Percentiles rank a stretch among this genome's conserved stretches.
Conservation (phyloP, 2,329 filamentous ascomycete species). For the Cercospora beticola region DNA sequence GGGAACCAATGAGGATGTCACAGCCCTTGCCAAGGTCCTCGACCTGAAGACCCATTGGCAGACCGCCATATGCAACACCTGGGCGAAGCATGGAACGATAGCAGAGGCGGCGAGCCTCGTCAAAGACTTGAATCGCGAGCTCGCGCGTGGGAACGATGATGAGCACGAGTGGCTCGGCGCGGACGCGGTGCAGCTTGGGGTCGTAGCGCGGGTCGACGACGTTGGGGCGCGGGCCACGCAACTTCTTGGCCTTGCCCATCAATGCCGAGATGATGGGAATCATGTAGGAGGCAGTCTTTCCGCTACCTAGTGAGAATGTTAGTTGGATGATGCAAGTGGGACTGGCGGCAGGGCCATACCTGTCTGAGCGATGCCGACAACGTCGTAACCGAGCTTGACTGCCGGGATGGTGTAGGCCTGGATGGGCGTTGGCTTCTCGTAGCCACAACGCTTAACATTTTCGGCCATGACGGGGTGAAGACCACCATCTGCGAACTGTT, state of each 20-base stretch:
- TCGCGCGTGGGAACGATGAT: slow-evolving; percentile 86
- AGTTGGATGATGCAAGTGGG: slow-evolving; percentile 12
- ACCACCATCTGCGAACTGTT: slow-evolving; percentile 70
- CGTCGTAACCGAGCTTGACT: slow-evolving; percentile 71
- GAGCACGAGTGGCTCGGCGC: slow-evolving; percentile 83
- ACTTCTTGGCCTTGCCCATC: slow-evolving; percentile 92
- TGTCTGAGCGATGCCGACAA: slow-evolving; percentile 89
- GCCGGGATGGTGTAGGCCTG: slow-evolving; percentile 83
- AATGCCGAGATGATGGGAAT: slow-evolving; percentile 85
- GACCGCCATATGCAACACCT: slow-evolving; percentile 84
- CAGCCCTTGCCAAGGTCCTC: slow-evolving; percentile 77
- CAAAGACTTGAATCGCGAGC: slow-evolving; percentile 90
- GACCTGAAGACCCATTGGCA: slow-evolving; percentile 67
- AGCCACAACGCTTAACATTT: slow-evolving; percentile 74
- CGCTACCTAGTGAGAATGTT: slow-evolving; percentile 65
- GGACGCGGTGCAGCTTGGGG: slow-evolving; percentile 53
- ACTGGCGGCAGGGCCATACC: slow-evolving; percentile 55
- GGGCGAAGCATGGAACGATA: slow-evolving; percentile 94
- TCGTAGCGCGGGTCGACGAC: slow-evolving; percentile 47
- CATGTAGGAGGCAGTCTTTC: slow-evolving; percentile 92
- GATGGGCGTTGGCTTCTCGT: slow-evolving; percentile 75
- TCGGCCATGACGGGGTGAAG: slow-evolving; percentile 79
- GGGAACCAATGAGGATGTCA: slow-evolving; percentile 83
- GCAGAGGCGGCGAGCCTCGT: slow-evolving; percentile 87
- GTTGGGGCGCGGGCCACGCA: slow-evolving; percentile 75